phyloP scores from a whole-genome alignment of 179 eudicot genomes.

The Silene vulgaris region DNA sequence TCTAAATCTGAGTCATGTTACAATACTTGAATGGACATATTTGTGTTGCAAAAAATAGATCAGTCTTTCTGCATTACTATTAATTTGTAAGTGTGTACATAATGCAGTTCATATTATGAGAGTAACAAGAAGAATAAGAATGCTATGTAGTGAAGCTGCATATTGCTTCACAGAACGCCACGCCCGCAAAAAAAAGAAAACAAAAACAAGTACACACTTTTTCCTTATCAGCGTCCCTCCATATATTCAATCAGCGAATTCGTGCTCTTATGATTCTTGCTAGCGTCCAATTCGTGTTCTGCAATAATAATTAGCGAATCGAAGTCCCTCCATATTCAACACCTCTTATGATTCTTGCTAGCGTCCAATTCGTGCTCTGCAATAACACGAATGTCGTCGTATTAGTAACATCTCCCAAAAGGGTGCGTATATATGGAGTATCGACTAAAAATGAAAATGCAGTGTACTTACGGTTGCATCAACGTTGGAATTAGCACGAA shows the following conservation, averaged over 20 bases:
- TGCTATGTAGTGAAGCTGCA: too few relatives aligned
- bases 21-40: background rate
- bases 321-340: background rate
- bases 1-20: background rate
- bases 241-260: too few relatives aligned
- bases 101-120: too few relatives aligned
- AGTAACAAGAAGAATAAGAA: too few relatives aligned
- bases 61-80: too few relatives aligned
- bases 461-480: background rate
- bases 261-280: background rate
- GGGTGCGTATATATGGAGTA: too few relatives aligned
- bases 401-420: background rate
- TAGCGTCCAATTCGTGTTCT: background rate
- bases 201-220: too few relatives aligned
- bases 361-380: conserved; percentile 1
- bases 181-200: too few relatives aligned
- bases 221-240: too few relatives aligned
- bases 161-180: too few relatives aligned
- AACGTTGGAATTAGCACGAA: background rate
- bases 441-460: too few relatives aligned
- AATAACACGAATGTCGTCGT: background rate
- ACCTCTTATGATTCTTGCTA: conserved; percentile 3
- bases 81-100: background rate
- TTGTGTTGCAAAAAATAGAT: too few relatives aligned
- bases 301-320: background rate